A percentile compares a stretch with the other conserved stretches of the same genome.
Evolutionary conservation across 768 basidiomycete genomes (phyloP).

Genomic region (Amanita rubescens): DNA sequence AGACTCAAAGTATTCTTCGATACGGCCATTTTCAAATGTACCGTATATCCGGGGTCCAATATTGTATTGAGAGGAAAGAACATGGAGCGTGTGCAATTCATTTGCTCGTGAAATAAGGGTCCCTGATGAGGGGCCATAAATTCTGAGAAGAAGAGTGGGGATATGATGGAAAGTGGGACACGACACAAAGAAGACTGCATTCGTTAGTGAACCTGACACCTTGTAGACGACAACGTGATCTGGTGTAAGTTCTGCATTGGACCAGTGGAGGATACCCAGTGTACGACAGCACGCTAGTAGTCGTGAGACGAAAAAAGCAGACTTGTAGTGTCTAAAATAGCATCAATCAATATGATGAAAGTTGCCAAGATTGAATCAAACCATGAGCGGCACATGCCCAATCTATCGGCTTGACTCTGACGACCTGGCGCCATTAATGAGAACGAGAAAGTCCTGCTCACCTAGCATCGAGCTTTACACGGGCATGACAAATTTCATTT

Average conservation of each 20-base stretch:
- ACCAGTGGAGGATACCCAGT: slow-evolving; percentile 58
- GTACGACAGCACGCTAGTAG: slow-evolving; percentile 49
- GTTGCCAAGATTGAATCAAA: slow-evolving; percentile 18
- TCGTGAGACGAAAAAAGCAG: slow-evolving; percentile 43
- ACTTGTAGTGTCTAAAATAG: slow-evolving; percentile 55
- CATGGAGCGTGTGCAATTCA: slow-evolving; percentile 84
- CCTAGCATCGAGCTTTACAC: slow-evolving; percentile 57
- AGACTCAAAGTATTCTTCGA: slow-evolving; percentile 94
- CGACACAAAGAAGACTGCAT: slow-evolving; percentile 95
- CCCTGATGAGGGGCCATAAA: slow-evolving; percentile 86
- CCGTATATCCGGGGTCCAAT: slow-evolving; percentile 92
- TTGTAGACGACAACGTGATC: slow-evolving; percentile 58
- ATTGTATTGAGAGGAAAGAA: slow-evolving; percentile 79
- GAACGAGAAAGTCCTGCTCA: slow-evolving; percentile 36
- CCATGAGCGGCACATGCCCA: slow-evolving; percentile 14
- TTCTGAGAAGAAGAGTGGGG: slow-evolving; percentile 75
- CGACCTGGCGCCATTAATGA: slow-evolving; percentile 16
- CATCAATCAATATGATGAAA: slow-evolving; percentile 6
- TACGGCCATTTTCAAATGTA: slow-evolving; percentile 90
- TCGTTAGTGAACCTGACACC: slow-evolving; percentile 89
- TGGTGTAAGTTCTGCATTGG: slow-evolving; percentile 34
- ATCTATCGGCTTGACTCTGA: slow-evolving; percentile 1
- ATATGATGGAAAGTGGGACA: slow-evolving; percentile 42
- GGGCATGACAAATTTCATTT: slow-evolving; percentile 55
- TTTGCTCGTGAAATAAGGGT: slow-evolving; percentile 80